A percentile compares a stretch with the other conserved stretches of the same genome.
Evolutionary conservation across 1,284 basidiomycete species (phyloP).

Genomic region (Fomitiporia mediterranea): DNA sequence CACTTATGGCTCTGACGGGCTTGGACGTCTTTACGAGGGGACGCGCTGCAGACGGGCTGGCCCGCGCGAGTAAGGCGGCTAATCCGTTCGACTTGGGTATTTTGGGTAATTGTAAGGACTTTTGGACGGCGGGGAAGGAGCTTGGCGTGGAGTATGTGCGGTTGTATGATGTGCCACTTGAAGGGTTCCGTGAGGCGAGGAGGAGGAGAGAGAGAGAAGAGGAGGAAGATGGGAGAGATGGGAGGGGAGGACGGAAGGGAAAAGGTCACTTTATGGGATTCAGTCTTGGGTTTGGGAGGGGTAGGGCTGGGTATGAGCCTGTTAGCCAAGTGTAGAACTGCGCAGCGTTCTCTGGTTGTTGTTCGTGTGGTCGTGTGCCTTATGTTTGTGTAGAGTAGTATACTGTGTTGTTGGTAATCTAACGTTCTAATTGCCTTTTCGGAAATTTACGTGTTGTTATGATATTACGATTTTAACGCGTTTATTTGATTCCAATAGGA

Average conservation of each 20-base stretch:
- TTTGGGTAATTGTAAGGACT: slow-evolving; percentile 88
- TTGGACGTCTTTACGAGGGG: slow-evolving; percentile 63
- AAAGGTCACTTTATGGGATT: slow-evolving; percentile 42
- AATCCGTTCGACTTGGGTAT: slow-evolving; percentile 94
- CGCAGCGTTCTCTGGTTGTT: too few species aligned
- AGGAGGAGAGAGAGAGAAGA: slow-evolving; percentile 52
- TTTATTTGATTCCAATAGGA: too few species aligned
- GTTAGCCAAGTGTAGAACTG: slow-evolving; percentile 31
- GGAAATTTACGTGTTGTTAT: too few species aligned
- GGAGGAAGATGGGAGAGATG: slow-evolving; percentile 38
- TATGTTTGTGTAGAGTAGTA: neutral
- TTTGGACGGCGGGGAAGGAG: slow-evolving; percentile 85
- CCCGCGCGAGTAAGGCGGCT: slow-evolving; percentile 50
- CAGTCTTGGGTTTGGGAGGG: slow-evolving; percentile 25
- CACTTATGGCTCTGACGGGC: slow-evolving; percentile 49
- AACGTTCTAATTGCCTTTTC: too few species aligned
- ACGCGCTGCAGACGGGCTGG: slow-evolving; percentile 43
- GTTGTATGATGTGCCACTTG: slow-evolving; percentile 84
- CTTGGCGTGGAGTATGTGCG: slow-evolving; percentile 86
- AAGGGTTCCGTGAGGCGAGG: slow-evolving; percentile 76
- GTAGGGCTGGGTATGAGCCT: slow-evolving; percentile 34
- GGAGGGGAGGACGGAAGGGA: slow-evolving; percentile 33
- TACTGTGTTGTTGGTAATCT: too few species aligned
- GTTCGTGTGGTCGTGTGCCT: neutral
- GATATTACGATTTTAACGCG: too few species aligned